These are phyloP conservation scores for Hyphopichia homilentoma DNA, from an alignment of 805 yeast genomes.

Conservation along the genomic window DNA sequence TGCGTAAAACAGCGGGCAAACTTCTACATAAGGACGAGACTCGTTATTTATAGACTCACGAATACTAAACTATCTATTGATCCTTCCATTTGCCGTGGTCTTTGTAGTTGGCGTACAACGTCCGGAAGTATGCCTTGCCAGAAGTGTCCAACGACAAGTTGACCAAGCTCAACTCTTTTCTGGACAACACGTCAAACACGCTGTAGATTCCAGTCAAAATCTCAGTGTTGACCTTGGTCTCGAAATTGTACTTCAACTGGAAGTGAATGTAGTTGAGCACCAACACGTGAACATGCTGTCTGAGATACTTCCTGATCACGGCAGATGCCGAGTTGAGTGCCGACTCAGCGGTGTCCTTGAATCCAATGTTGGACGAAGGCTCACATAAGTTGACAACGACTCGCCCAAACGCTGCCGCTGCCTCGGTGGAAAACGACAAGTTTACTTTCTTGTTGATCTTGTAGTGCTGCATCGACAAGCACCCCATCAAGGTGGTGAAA, in stretches of 20 bases:
- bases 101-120: constrained; percentile 68
- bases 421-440: constrained; percentile 10
- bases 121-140: constrained; percentile 64
- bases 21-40: constrained; percentile 27
- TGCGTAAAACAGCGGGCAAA: constrained; percentile 23
- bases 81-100: constrained; percentile 81
- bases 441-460: constrained; percentile 1
- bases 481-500: constrained; percentile 48
- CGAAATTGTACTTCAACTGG: constrained; percentile 49
- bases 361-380: constrained; percentile 43
- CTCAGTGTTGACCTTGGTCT: constrained; percentile 42
- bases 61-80: constrained; percentile 23
- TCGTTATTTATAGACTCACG: constrained; percentile 14
- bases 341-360: constrained; percentile 24
- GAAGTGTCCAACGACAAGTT: constrained; percentile 65
- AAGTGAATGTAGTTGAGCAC: constrained; percentile 55
- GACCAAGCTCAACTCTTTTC: constrained; percentile 58
- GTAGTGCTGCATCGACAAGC: constrained; percentile 30
- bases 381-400: constrained; percentile 69
- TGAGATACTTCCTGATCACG: constrained; percentile 53
- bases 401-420: constrained; percentile 53
- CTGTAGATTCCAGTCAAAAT: constrained; percentile 56
- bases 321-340: constrained; percentile 54
- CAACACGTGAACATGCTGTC: constrained; percentile 60
- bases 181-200: constrained; percentile 67